Conservation (phyloP, 179 eudicot genomes). For the Carnegiea gigantea region DNA sequence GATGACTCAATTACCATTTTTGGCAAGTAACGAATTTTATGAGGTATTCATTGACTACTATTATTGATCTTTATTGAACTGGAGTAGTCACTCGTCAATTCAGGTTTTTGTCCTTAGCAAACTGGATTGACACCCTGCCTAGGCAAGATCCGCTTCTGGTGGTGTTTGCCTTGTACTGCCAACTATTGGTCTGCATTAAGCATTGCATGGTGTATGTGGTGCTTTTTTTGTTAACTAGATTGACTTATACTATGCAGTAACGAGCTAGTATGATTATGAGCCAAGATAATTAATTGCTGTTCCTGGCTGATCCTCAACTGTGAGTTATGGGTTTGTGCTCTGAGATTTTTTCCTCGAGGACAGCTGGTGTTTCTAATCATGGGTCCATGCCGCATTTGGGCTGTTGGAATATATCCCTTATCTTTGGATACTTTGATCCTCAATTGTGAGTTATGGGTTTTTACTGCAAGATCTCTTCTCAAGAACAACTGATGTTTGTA, state of each 20-base stretch:
- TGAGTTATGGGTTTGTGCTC: too few species aligned
- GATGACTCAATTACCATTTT: not conserved
- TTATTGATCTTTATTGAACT: not conserved
- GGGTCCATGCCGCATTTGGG: too few species aligned
- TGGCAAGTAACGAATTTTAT: not conserved
- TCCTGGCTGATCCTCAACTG: too few species aligned
- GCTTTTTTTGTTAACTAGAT: not conserved
- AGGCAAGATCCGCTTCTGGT: not conserved
- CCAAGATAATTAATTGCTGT: not conserved
- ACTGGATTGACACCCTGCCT: not conserved
- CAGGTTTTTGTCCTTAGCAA: not conserved
- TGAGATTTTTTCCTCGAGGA: too few species aligned
- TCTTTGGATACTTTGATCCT: constrained; percentile 4
- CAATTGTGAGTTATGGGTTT: not conserved
- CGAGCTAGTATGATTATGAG: not conserved
- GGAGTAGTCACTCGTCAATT: not conserved
- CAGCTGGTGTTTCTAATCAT: too few species aligned
- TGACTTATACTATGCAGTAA: not conserved
- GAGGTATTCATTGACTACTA: not conserved
- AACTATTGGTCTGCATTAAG: not conserved
- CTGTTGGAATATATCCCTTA: not conserved
- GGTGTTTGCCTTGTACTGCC: not conserved
- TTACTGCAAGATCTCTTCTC: not conserved
- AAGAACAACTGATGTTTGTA: not conserved
- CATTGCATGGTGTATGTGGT: not conserved